Evolutionary conservation across 805 yeast species (phyloP), one percentile per base, ranked within the genome.

Genomic region (Yueomyces sinensis): DNA sequence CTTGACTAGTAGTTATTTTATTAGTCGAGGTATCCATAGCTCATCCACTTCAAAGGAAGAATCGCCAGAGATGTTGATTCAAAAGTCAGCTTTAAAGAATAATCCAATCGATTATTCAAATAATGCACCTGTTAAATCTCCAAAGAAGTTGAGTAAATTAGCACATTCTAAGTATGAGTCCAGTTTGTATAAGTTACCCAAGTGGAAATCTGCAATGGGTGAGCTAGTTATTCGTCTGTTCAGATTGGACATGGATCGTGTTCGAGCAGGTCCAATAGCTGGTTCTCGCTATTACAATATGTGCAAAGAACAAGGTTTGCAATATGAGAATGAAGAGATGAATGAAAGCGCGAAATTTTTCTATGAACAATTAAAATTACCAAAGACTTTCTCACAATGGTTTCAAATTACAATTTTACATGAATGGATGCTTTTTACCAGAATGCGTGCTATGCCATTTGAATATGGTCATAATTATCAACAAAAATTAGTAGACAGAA

Each of bases 391-490:
- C 52, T 74, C 89, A n/a, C 94, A 86, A 57, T 89, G 95, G 95
- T 89, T 79, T 56, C 97, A 89, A 59, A 80, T 91, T 41, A 82
- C 95, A 5, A 66, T 79, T 1, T 66, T 91, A 44, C 98, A 91
- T 57, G 75, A 82, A 39, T 91, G 99, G 99, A 76, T 91, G 50
- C 65, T 91, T 31, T 79, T 80, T 44, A 94, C 82, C 14, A 76
- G 98, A 53, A 87, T 91, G 95, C 75, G 99, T 56, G 93, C 93
- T 9, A 69, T 91, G 80, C 97, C 97, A 0, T 79, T 78, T 54
- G 79, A 83, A 49, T 76, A 82, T 52, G 93, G 95, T 29, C 73
- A 73, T 46, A 80, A 78, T 52, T 91, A 87, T 58, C 95, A 91
- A 58, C 95, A 87, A 58, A 84, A 84, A 52, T 60, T 91, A 27